Evolutionary conservation across 23 red algal genomes (phyloP).

Genomic region (Gracilariopsis chorda): DNA sequence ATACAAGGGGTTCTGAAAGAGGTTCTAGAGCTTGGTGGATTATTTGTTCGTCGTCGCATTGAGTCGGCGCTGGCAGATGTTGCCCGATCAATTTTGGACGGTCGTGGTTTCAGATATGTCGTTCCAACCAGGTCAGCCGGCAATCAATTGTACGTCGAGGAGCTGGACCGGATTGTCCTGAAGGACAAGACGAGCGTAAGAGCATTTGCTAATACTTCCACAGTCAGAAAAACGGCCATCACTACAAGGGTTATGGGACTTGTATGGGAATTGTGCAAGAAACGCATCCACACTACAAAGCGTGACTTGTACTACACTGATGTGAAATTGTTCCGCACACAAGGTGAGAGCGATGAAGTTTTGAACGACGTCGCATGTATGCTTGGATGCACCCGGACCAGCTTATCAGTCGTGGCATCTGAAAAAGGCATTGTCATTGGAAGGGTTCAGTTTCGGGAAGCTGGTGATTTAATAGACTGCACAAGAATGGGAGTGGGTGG

Average conservation of each 20-base stretch:
- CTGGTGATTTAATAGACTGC: conserved; percentile 93
- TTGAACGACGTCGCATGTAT: conserved; percentile 94
- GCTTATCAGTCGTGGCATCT: conserved; percentile 86
- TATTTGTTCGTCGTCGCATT: conserved; percentile 38
- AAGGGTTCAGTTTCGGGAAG: conserved; percentile 84
- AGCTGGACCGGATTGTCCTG: conserved; percentile 93
- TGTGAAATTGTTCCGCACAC: conserved; percentile 83
- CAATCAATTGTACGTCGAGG: conserved; percentile 91
- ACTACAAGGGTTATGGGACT: conserved; percentile 83
- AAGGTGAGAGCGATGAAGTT: conserved; percentile 92
- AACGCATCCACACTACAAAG: conserved; percentile 86
- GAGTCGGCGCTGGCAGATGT: conserved; percentile 52
- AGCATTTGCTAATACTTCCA: conserved; percentile 75
- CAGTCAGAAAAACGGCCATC: conserved; percentile 85
- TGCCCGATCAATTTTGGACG: conserved; percentile 55
- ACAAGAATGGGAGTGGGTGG: conserved; percentile 92
- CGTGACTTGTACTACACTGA: conserved; percentile 94
- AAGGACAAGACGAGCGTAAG: conserved; percentile 79
- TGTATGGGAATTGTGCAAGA: conserved; percentile 83
- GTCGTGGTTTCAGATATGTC: conserved; percentile 73
- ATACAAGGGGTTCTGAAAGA: conserved; percentile 65
- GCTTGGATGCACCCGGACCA: conserved; percentile 88
- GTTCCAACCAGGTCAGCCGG: conserved; percentile 73
- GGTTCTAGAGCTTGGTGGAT: conserved; percentile 67
- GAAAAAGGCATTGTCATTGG: conserved; percentile 96